A percentile compares a stretch with the other conserved stretches of the same genome.
phyloP scores from a whole-genome alignment of 1,284 basidiomycete genomes.

The Ustilago sp. region DNA sequence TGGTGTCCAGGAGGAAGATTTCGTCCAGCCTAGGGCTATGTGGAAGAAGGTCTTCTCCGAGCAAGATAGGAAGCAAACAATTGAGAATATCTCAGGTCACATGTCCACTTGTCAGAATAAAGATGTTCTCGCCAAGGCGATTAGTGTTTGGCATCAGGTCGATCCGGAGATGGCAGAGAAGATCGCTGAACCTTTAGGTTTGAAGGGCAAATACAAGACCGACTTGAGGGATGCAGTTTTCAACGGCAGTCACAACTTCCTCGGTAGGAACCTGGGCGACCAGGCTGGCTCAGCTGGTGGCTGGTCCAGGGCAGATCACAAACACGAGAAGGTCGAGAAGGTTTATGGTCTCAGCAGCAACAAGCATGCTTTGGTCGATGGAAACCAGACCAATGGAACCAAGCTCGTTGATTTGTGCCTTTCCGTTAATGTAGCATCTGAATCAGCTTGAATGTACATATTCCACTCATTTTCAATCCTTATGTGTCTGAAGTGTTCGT shows the following conservation, averaged over 20 bases:
- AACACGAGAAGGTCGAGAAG: slow-evolving; percentile 17
- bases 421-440: neutral
- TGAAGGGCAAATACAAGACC: slow-evolving; percentile 51
- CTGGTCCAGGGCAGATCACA: slow-evolving; percentile 20
- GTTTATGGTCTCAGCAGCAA: slow-evolving; percentile 33
- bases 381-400: slow-evolving; percentile 15
- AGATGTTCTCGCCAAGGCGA: slow-evolving; percentile 36
- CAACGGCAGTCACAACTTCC: slow-evolving; percentile 57
- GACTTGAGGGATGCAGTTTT: slow-evolving; percentile 38
- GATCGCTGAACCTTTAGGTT: slow-evolving; percentile 50
- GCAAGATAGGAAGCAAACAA: slow-evolving; percentile 34
- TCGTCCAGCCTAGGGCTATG: slow-evolving; percentile 86
- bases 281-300: slow-evolving; percentile 5
- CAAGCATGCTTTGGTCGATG: slow-evolving; percentile 22
- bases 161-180: slow-evolving; percentile 44
- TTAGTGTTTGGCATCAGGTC: slow-evolving; percentile 58
- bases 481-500: too few relatives aligned
- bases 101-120: slow-evolving; percentile 48
- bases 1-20: slow-evolving; percentile 78
- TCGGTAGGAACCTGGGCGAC: slow-evolving; percentile 31
- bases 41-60: slow-evolving; percentile 83
- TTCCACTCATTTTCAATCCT: neutral
- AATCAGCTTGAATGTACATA: neutral
- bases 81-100: slow-evolving; percentile 51
- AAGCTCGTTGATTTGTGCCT: neutral